A percentile compares a stretch with the other conserved stretches of the same genome.
phyloP scores from a whole-genome alignment of 2,329 filamentous ascomycete species.

The Pseudopyricularia javanii region DNA sequence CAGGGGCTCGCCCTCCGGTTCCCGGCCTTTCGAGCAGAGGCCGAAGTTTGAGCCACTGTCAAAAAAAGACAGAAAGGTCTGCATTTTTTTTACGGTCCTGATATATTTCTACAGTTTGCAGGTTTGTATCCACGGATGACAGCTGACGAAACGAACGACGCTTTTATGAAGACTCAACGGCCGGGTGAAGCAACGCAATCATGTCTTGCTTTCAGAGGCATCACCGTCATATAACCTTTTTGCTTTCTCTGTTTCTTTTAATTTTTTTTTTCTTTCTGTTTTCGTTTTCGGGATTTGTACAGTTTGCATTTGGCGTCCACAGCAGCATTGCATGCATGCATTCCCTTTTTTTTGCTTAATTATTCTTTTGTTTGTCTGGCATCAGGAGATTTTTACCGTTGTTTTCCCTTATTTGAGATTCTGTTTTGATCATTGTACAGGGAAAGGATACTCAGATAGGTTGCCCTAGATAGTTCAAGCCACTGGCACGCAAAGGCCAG shows the following conservation, averaged over 20 bases:
- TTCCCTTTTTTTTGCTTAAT: not conserved
- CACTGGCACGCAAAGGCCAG: too few relatives aligned
- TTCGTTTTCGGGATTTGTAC: not conserved
- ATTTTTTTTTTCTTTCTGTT: not conserved
- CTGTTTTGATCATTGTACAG: not conserved
- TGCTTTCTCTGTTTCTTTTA: too few relatives aligned
- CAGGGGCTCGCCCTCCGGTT: slow-evolving; percentile 56
- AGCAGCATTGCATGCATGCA: too few relatives aligned
- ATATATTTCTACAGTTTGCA: too few relatives aligned
- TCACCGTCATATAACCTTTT: too few relatives aligned
- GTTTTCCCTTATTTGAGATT: not conserved
- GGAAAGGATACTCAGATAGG: not conserved
- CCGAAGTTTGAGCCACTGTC: not conserved
- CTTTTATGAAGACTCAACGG: too few relatives aligned
- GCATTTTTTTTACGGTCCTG: not conserved
- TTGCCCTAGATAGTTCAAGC: too few relatives aligned
- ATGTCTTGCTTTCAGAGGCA: too few relatives aligned
- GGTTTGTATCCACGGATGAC: too few relatives aligned
- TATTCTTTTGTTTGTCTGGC: not conserved
- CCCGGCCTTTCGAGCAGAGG: not conserved
- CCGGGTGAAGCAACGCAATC: too few relatives aligned
- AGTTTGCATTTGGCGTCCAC: not conserved
- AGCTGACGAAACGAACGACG: too few relatives aligned
- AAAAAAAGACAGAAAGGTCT: too few relatives aligned
- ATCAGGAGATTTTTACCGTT: not conserved